Evolutionary conservation across 2,329 filamentous ascomycete genomes (phyloP).

Genomic region (Conoideocrella luteorostrata): DNA sequence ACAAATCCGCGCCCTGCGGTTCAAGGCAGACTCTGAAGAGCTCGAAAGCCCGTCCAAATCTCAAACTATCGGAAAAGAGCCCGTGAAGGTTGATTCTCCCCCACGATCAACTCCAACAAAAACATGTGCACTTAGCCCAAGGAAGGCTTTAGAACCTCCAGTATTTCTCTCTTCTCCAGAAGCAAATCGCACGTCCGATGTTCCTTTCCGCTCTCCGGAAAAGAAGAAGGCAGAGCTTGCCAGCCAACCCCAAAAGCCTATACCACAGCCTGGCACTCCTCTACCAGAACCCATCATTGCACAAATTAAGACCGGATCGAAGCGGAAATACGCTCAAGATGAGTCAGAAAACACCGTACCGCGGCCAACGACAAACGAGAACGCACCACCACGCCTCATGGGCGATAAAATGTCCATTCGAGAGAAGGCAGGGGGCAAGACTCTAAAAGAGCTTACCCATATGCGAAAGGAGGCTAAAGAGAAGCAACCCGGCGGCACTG

Average conservation of each 20-base stretch:
- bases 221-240: slow-evolving; percentile 16
- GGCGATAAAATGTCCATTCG: slow-evolving; percentile 23
- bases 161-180: slow-evolving; percentile 24
- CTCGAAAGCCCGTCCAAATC: slow-evolving; percentile 59
- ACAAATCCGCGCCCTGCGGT: slow-evolving; percentile 55
- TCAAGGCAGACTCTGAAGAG: slow-evolving; percentile 55
- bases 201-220: slow-evolving; percentile 18
- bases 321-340: slow-evolving; percentile 53
- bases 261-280: slow-evolving; percentile 2
- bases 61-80: slow-evolving; percentile 51
- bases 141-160: slow-evolving; percentile 23
- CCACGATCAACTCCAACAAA: slow-evolving; percentile 15
- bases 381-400: slow-evolving; percentile 13
- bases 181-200: slow-evolving; percentile 12
- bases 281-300: slow-evolving; percentile 12
- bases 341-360: slow-evolving; percentile 37
- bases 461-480: slow-evolving; percentile 35
- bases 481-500: slow-evolving; percentile 18
- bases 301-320: slow-evolving; percentile 41
- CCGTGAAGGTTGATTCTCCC: slow-evolving; percentile 47
- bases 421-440: slow-evolving; percentile 32
- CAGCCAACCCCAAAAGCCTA: background rate
- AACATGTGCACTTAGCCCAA: slow-evolving; percentile 16
- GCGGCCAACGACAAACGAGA: slow-evolving; percentile 21
- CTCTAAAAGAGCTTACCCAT: slow-evolving; percentile 39